These are phyloP conservation scores for Mycena galericulata DNA, from an alignment of 768 basidiomycete genomes.

Conservation along the genomic window DNA sequence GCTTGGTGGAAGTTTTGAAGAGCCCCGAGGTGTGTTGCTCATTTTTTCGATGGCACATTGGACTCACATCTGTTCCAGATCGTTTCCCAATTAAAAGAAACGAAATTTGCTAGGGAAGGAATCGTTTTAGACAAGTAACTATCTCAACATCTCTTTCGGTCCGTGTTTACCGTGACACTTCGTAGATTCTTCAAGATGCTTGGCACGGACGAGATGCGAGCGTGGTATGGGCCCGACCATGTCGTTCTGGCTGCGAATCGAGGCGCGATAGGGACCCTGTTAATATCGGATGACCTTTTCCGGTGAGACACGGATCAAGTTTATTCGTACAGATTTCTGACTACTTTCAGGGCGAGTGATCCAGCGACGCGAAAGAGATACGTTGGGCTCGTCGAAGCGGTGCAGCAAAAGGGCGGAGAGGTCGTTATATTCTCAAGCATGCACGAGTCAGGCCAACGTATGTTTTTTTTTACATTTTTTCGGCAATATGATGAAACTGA, in stretches of 20 bases:
- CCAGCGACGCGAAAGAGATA: slow-evolving; percentile 83
- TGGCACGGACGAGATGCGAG: slow-evolving; percentile 91
- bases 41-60: neutral
- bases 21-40: slow-evolving; percentile 83
- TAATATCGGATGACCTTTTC: slow-evolving; percentile 96
- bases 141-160: slow-evolving; percentile 12
- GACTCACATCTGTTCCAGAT: slow-evolving; percentile 60
- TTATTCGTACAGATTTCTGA: neutral
- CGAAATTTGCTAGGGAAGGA: slow-evolving; percentile 96
- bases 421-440: slow-evolving; percentile 98
- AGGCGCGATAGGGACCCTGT: slow-evolving; percentile 92
- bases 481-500: neutral
- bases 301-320: slow-evolving; percentile 67
- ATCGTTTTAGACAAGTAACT: slow-evolving; percentile 92
- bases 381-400: slow-evolving; percentile 89
- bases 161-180: slow-evolving; percentile 13
- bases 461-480: slow-evolving; percentile 44
- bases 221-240: slow-evolving; percentile 98
- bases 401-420: slow-evolving; percentile 90
- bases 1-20: slow-evolving; percentile 92
- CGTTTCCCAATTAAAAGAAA: slow-evolving; percentile 84
- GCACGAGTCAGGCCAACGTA: slow-evolving; percentile 99
- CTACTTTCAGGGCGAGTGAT: slow-evolving; percentile 75
- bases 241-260: slow-evolving; percentile 92
- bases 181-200: slow-evolving; percentile 98